phyloP scores from a whole-genome alignment of 331 rosid species.

The Stylosanthes scabra region DNA sequence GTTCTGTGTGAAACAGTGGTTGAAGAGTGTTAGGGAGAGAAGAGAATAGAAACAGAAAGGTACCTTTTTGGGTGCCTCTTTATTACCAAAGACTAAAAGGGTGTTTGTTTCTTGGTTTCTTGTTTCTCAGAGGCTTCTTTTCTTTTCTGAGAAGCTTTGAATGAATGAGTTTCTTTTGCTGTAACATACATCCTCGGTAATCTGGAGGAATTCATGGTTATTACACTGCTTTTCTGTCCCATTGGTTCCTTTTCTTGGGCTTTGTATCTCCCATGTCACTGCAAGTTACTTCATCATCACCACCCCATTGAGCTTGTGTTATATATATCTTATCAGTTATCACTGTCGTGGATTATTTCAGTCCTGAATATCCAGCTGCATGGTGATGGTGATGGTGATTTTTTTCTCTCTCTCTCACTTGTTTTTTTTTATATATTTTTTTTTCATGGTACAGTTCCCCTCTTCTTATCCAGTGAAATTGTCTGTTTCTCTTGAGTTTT shows the following conservation, averaged over 20 bases:
- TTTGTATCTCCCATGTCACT: slow-evolving; percentile 56
- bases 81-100: slow-evolving; percentile 60
- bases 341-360: slow-evolving; percentile 42
- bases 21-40: slow-evolving; percentile 30
- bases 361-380: slow-evolving; percentile 46
- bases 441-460: slow-evolving; percentile 13
- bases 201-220: slow-evolving; percentile 80
- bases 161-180: slow-evolving; percentile 59
- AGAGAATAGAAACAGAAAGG: slow-evolving; percentile 27
- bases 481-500: slow-evolving; percentile 44
- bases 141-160: slow-evolving; percentile 37
- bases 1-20: slow-evolving; percentile 45
- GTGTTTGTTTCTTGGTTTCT: slow-evolving; percentile 45
- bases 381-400: slow-evolving; percentile 50
- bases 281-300: slow-evolving; percentile 56
- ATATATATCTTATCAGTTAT: slow-evolving; percentile 25
- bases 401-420: background rate
- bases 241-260: slow-evolving; percentile 50
- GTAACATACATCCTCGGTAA: slow-evolving; percentile 56
- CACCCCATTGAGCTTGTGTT: slow-evolving; percentile 39
- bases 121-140: slow-evolving; percentile 42
- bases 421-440: background rate
- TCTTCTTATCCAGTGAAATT: slow-evolving; percentile 42
- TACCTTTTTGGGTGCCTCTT: slow-evolving; percentile 50
- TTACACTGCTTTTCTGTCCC: slow-evolving; percentile 71